Base-by-base conservation (phyloP, 1,139 yeast species). In the Debaryomyces robertsiae region DNA sequence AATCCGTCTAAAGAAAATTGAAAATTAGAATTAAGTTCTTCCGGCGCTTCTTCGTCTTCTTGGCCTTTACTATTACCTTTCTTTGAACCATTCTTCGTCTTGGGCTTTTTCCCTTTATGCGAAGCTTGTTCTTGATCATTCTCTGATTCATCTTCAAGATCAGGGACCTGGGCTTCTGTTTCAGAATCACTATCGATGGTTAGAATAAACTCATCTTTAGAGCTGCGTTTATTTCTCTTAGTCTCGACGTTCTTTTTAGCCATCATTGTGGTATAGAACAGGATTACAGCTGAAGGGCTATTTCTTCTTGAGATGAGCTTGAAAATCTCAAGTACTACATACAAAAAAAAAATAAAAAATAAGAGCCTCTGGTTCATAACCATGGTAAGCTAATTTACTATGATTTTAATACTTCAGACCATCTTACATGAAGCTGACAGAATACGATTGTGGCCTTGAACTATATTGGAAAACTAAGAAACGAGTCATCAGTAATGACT, bases 11-110 rank as follows among this genome's bases (percentile, higher is more conserved):
- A 65, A 11, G 77, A 75, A 50, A 89, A 81, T 23, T 75, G 71
- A 58, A 91, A 91, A 42, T 82, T 81, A 22, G 91, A 89, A 46
- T 84, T 82, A 38, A 91, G 71, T 43, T 81, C 85, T 18, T 73
- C 72, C 28, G 52, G 61, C 6, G 65, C 72, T 27, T 67, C 71
- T 22, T 65, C 65, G 6, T 55, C 53, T 17, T 61, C 60, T 31
- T 40, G 34, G 16, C 42, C 45, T 1, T 47, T 45, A 44, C 57
- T 53, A 36, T 58, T 52, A 18, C 54, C 55, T 30, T 62, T 60
- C 48, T 60, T 58, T n/a, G 22, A 5, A 19, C 22, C 22, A 34
- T 57, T 61, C 44, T 59, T 60, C 37, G 54, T 55, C 41, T 53
- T 49, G 48, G 53, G 57, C 43, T 50, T 49, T 61, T 46, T 59